Evolutionary conservation across 352 stramenopile genomes (phyloP).

Genomic region (Globisporangium uncinulatum): DNA sequence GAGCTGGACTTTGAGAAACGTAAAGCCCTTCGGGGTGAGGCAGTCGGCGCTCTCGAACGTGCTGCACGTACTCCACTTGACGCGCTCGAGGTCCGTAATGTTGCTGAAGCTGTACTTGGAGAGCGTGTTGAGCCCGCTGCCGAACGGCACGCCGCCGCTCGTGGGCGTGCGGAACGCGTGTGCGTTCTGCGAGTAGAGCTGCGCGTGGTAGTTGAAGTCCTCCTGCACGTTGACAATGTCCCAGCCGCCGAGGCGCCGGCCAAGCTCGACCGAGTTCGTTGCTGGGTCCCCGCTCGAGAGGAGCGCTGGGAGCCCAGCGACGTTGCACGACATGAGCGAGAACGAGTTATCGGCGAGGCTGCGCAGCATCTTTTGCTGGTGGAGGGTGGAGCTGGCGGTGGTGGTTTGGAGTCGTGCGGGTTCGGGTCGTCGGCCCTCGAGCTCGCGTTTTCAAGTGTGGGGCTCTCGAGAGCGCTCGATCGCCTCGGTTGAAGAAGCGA

Average conservation of each 20-base stretch:
- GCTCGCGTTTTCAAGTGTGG: no score
- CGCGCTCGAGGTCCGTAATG: conserved; percentile 26
- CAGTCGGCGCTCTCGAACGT: conserved; percentile 41
- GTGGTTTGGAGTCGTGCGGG: not conserved
- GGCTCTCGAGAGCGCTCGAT: no score
- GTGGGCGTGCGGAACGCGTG: conserved; percentile 36
- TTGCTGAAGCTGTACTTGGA: conserved; percentile 36
- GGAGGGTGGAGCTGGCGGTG: not conserved
- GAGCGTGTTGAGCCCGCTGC: conserved; percentile 41
- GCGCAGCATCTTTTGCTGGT: conserved; percentile 18
- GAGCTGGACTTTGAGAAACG: conserved; percentile 32
- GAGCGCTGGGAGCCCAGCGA: conserved; percentile 34
- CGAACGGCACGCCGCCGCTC: conserved; percentile 38
- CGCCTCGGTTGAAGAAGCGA: no score
- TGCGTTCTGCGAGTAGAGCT: conserved; percentile 34
- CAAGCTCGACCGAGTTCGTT: conserved; percentile 40
- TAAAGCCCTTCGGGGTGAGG: conserved; percentile 56
- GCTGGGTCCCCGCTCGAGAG: conserved; percentile 40
- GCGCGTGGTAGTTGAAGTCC: conserved; percentile 38
- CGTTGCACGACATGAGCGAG: conserved; percentile 39
- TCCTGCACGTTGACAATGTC: conserved; percentile 34
- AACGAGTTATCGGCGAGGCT: conserved; percentile 31
- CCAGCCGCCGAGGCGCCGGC: conserved; percentile 30
- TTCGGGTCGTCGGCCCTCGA: not conserved
- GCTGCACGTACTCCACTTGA: conserved; percentile 42